Evolutionary conservation across 257 asterid genomes (phyloP).

Genomic region (Linaria vulgaris): DNA sequence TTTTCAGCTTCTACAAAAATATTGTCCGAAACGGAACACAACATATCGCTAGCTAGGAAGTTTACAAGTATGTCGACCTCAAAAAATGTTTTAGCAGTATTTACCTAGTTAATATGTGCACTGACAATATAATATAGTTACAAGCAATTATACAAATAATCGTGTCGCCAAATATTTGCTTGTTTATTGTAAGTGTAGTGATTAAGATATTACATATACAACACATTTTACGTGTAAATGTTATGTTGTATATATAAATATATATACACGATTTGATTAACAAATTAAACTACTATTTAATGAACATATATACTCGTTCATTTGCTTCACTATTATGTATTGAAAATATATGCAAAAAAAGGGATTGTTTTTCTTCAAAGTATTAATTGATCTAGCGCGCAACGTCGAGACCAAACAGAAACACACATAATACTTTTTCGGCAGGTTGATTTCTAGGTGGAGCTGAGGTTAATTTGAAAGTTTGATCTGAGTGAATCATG

Average conservation of each 20-base stretch:
- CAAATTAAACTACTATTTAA: neutral
- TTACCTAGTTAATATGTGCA: neutral
- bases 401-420: conserved; percentile 1
- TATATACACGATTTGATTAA: no score
- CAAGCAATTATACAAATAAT: no score
- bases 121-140: neutral
- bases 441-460: conserved; percentile 6
- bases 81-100: neutral
- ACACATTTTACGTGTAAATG: no score
- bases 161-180: no score
- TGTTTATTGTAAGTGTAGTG: no score
- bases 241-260: no score
- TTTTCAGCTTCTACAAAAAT: conserved; percentile 29
- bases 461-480: conserved; percentile 17
- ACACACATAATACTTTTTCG: conserved; percentile 35
- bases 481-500: conserved; percentile 31
- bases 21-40: conserved; percentile 23
- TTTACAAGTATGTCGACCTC: conserved; percentile 26
- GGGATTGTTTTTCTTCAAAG: no score
- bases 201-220: no score
- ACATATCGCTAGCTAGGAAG: conserved; percentile 31
- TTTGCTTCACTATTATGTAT: neutral
- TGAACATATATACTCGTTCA: no score
- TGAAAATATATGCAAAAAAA: neutral
- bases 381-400: neutral